Evolutionary conservation across 176 grass and related monocot species (phyloP), one percentile per base, ranked within the genome.

Genomic region (Alopecurus myosuroides): DNA sequence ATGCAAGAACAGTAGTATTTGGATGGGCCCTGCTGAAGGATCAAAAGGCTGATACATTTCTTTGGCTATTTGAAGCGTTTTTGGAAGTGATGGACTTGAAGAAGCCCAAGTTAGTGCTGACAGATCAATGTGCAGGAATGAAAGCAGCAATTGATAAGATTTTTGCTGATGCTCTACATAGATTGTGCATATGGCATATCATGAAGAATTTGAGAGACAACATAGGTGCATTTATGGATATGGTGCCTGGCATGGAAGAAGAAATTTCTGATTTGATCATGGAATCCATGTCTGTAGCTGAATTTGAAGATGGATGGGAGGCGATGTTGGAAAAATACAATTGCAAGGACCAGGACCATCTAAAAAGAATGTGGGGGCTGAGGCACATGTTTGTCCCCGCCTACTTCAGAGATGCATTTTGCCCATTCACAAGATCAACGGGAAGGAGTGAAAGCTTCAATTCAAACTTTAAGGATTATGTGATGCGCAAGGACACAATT

Each of bases 361-460:
- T 77, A 6, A 6, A 77, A 29, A 20, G 3, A 29, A 23, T 86
- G 63, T 86, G 40, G 69, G 4, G 31, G 2, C n/a, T 0, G 3
- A 63, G 44, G 13, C 5, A 39, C 4, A 35, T 45, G 51, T 80
- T 30, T 60, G 76, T 44, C 7, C 22, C 64, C 0, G 75, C 35
- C 0, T 86, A 79, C 6, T 7, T 58, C 7, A 63, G 49, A 4
- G 9, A 15, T 1, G 2, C 1, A 11, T 86, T 79, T 19, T 86
- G 56, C 15, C n/a, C 52, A 2, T 62, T 55, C 2, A 77, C 51
- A 37, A 2, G 22, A 0, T 4, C 68, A 0, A 44, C 68, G 2
- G 39, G 68, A 11, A 25, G 53, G 4, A 86, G 84, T 79, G 74
- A 86, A 19, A 71, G 75, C 0, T 55, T 60, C 6, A 86, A 86